Evolutionary conservation across 768 basidiomycete genomes (phyloP).

Genomic region (Calocybe gangraenosa): DNA sequence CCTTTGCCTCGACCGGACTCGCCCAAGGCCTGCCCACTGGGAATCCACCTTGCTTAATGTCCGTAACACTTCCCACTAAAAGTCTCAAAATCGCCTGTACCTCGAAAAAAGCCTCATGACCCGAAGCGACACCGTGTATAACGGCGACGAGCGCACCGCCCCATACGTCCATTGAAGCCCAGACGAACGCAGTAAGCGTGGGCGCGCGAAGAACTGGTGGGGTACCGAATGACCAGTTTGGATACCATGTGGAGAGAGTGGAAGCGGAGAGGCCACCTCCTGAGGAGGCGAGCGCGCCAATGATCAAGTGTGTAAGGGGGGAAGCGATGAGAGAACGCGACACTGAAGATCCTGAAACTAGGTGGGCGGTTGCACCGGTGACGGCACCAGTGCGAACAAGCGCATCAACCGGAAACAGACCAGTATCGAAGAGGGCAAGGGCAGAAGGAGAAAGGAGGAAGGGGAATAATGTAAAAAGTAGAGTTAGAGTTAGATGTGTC

Average conservation of each 20-base stretch:
- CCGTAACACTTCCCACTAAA: conserved; percentile 3
- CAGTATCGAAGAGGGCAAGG: conserved; percentile 33
- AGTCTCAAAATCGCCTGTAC: conserved; percentile 9
- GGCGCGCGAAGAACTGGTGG: conserved; percentile 41
- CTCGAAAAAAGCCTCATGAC: conserved; percentile 8
- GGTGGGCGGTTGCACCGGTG: conserved; percentile 29
- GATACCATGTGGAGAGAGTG: conserved; percentile 39
- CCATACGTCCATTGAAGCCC: conserved; percentile 47
- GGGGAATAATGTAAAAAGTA: conserved; percentile 35
- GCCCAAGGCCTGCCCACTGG: conserved; percentile 4
- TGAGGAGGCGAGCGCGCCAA: conserved; percentile 43
- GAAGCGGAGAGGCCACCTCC: conserved; percentile 43
- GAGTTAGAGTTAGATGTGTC: conserved; percentile 41
- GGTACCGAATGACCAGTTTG: conserved; percentile 40
- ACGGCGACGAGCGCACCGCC: conserved; percentile 40
- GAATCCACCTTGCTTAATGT: not conserved
- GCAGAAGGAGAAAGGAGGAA: conserved; percentile 12
- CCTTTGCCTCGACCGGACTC: conserved; percentile 24
- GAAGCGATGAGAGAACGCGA: conserved; percentile 33
- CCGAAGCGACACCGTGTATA: conserved; percentile 11
- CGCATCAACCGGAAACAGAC: conserved; percentile 48
- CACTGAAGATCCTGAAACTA: conserved; percentile 23
- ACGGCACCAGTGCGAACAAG: conserved; percentile 42
- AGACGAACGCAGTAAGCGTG: conserved; percentile 24
- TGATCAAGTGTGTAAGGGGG: conserved; percentile 40